A percentile compares a stretch with the other conserved stretches of the same genome.
Conservation (phyloP, 345 rosid species). For the Turritis glabra region DNA sequence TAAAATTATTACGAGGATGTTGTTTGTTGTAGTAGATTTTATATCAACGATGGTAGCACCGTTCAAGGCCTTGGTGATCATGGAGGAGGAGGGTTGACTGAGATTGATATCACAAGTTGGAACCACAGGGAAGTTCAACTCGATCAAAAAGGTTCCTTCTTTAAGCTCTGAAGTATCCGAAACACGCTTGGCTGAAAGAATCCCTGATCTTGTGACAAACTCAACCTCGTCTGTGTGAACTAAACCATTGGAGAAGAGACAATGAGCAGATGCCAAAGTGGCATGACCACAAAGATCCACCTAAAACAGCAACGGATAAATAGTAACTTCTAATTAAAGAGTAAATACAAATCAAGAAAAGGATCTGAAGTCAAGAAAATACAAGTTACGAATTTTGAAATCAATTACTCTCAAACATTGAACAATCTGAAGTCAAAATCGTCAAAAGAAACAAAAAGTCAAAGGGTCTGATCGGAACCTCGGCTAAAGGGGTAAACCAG, state of each 20-base stretch:
- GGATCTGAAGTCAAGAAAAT: background rate
- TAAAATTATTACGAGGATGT: slow-evolving; percentile 54
- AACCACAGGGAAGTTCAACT: slow-evolving; percentile 58
- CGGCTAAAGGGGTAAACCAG: slow-evolving; percentile 63
- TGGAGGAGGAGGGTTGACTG: slow-evolving; percentile 35
- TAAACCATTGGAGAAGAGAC: slow-evolving; percentile 55
- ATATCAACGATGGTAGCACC: slow-evolving; percentile 56
- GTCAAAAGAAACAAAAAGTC: background rate
- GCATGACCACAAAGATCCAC: slow-evolving; percentile 86
- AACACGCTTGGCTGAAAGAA: slow-evolving; percentile 62
- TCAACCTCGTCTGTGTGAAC: slow-evolving; percentile 57
- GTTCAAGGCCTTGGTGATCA: slow-evolving; percentile 52
- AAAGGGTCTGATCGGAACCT: slow-evolving; percentile 28
- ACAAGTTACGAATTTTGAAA: background rate
- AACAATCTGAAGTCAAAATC: no score
- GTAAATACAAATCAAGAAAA: slow-evolving; percentile 1
- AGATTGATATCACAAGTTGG: slow-evolving; percentile 42
- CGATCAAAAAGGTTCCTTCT: slow-evolving; percentile 42
- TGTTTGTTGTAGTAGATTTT: slow-evolving; percentile 42
- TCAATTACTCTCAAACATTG: no score
- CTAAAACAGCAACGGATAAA: slow-evolving; percentile 33
- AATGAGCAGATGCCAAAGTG: slow-evolving; percentile 79
- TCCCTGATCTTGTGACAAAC: slow-evolving; percentile 66
- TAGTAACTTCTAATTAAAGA: no score
- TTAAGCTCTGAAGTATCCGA: slow-evolving; percentile 16